A percentile compares a stretch with the other conserved stretches of the same genome.
Conservation (phyloP, 768 basidiomycete genomes). For the Coprinellus micaceus region DNA sequence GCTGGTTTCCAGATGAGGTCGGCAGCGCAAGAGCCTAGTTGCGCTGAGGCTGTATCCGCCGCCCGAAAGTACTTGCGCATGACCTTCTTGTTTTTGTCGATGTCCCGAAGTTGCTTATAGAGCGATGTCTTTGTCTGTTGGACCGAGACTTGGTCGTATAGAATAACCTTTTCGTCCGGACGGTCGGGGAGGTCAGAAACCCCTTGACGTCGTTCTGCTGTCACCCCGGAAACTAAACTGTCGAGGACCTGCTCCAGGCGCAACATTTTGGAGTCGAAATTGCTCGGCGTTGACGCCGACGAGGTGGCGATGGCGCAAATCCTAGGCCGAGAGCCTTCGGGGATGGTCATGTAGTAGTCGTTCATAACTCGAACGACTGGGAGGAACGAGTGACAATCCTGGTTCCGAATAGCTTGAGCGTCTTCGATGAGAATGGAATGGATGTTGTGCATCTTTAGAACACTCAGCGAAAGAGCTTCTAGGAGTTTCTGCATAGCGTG, state of each 20-base stretch:
- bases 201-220: constrained; percentile 28
- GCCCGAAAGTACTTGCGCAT: constrained; percentile 1
- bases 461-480: constrained; percentile 26
- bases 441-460: constrained; percentile 40
- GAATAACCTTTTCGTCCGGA: constrained; percentile 51
- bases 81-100: not conserved
- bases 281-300: constrained; percentile 20
- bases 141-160: constrained; percentile 36
- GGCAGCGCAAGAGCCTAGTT: constrained; percentile 66
- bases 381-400: constrained; percentile 31
- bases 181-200: constrained; percentile 32
- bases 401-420: constrained; percentile 34
- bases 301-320: constrained; percentile 38
- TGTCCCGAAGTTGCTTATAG: constrained; percentile 29
- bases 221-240: constrained; percentile 35
- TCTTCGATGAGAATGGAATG: constrained; percentile 43
- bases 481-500: constrained; percentile 1
- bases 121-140: constrained; percentile 29
- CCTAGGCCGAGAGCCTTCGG: constrained; percentile 35
- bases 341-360: constrained; percentile 39
- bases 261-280: constrained; percentile 31
- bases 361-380: constrained; percentile 43
- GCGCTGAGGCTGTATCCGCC: not conserved
- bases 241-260: constrained; percentile 38
- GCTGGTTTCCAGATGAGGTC: constrained; percentile 68